Evolutionary conservation across 2,329 filamentous ascomycete genomes (phyloP), one percentile per base, ranked within the genome.

Genomic region (Beauveria brongniartii): DNA sequence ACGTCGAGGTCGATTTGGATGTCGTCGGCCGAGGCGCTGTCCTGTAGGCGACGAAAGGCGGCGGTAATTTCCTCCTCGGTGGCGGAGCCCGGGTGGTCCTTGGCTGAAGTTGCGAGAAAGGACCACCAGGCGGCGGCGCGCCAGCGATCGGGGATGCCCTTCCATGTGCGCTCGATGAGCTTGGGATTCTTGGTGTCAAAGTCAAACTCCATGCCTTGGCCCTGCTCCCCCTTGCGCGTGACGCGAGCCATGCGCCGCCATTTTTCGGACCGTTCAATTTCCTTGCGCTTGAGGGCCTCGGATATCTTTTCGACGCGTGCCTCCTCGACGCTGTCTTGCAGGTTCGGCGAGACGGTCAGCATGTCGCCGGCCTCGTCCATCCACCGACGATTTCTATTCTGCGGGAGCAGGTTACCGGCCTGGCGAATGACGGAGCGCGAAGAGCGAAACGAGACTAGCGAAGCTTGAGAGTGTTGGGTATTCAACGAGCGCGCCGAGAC

Each of bases 1-100:
- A 99, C 94, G 72, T 99, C 94, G 48, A 97, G 85, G 72, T 99
- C 94, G 68, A 99, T 99, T 75, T 99, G 94, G 24, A 93, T 87
- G 72, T 99, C 94, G 70, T 99, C 94, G 0, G 91, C 87, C 3
- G 90, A 96, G 59, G 85, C 85, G 62, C 86, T 77, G 18, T 85
- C 78, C 69, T 95, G 88, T 30, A 95, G 82, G 48, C 84, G 82
- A 71, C 90, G 83, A 70, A 91, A 96, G 34, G 83, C 79, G 47
- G 82, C 79, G 44, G 91, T 84, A 53, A 97, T 82, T 61, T 90
- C 82, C 46, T 87, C 84, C 61, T 94, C 90, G 0, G 84, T 79
- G 3, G 84, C 82, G 55, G 82, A 84, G 22, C 65, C 69, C n/a
- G 83, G 80, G 55, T 80, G 75, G 64, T 83, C 83, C 69, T 83